Evolutionary conservation across 768 basidiomycete genomes (phyloP).

Genomic region (Mycena sanguinolenta): DNA sequence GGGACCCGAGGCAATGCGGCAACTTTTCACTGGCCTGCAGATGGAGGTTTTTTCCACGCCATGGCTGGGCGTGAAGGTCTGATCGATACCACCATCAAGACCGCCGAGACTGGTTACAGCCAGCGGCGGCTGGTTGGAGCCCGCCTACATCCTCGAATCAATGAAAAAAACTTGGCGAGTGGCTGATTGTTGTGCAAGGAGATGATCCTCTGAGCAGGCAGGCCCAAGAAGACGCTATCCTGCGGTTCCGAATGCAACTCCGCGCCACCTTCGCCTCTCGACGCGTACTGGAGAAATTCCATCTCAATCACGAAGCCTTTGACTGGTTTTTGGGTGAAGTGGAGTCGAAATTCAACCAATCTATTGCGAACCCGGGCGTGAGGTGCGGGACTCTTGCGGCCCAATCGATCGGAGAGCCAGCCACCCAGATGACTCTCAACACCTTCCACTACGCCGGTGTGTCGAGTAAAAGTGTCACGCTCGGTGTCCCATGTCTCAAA

Average conservation of each 20-base stretch:
- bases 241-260: constrained; percentile 94
- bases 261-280: constrained; percentile 90
- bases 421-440: too few species aligned
- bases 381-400: constrained; percentile 99
- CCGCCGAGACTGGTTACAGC: constrained; percentile 99
- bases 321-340: constrained; percentile 98
- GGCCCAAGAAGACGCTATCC: too few species aligned
- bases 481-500: constrained; percentile 98
- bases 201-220: constrained; percentile 79
- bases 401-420: constrained; percentile 99
- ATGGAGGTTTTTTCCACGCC: constrained; percentile 99
- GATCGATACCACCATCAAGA: constrained; percentile 99
- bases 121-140: constrained; percentile 97
- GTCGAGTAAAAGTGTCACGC: constrained; percentile 98
- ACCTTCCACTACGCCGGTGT: constrained; percentile 99
- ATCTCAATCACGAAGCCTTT: constrained; percentile 92
- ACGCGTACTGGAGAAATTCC: constrained; percentile 88
- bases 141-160: constrained; percentile 85
- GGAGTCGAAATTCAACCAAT: constrained; percentile 95
- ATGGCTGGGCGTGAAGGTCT: constrained; percentile 99
- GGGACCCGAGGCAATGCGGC: constrained; percentile 92
- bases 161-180: constrained; percentile 80
- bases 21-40: constrained; percentile 95
- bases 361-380: constrained; percentile 93
- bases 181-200: constrained; percentile 89